Evolutionary conservation across 768 basidiomycete species (phyloP), one percentile per base, ranked within the genome.

Genomic region (Tricholomella constricta): DNA sequence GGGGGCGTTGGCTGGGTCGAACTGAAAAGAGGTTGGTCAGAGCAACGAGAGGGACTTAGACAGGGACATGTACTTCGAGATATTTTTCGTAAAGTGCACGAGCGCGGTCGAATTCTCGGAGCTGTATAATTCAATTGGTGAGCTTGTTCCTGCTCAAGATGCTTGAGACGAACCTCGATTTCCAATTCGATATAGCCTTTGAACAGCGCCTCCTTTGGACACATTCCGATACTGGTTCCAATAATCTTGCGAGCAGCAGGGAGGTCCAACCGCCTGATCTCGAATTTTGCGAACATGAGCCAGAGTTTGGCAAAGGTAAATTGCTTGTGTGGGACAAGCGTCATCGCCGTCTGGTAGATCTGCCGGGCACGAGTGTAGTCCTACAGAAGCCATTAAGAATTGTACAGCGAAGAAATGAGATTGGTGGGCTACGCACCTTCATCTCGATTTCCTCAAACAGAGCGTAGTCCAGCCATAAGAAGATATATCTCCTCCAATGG

Each of bases 241-340:
- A 99, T 73, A 37, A 95, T 81, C 68, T 92, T 98, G 38, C 96
- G 81, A 3, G 95, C 96, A 22, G 92, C 85, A 15, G 78, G 72
- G 36, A 99, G 72, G 53, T 97, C 87, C 29, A 95, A 75, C 47
- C 83, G 82, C 40, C 97, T 83, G 7, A 97, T 74, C 69, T 98
- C 97, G 60, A 98, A 98, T 58, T 88, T 85, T 5, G 96, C 93
- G 59, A 88, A 96, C 75, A 90, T 81, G 17, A 91, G 69, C 97
- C 97, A 99, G 10, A 98, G 74, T 72, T 99, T 99, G 3, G 97
- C 91, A 61, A 99, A 99, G 0, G 97, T 98, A 69, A 99, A 99
- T 54, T 87, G 84, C 65, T 96, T 96, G 69, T 99, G 96, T 0
- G 97, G 97, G 2, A 98, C 87, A 20, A 98, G 85, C 53, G 81